Evolutionary conservation across 2,329 filamentous ascomycete genomes (phyloP).

Genomic region (Plenodomus lindquistii): DNA sequence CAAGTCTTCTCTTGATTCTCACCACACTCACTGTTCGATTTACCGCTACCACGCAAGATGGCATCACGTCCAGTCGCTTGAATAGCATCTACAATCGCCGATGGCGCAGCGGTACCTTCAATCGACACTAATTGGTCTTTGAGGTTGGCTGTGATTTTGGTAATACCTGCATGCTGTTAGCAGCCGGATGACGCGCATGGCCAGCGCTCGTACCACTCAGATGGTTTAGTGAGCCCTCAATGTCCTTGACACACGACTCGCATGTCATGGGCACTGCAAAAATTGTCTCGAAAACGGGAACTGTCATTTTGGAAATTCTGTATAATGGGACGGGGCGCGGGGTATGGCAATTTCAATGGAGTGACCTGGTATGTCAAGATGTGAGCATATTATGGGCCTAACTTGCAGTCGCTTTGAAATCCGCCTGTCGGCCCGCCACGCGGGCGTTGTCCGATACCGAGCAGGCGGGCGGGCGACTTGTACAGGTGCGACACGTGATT

Average conservation of each 20-base stretch:
- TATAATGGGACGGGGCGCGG: neutral
- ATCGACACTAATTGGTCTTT: conserved; percentile 82
- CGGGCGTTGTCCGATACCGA: conserved; percentile 4
- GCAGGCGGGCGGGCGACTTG: conserved; percentile 7
- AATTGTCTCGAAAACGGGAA: conserved; percentile 67
- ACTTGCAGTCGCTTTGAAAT: conserved; percentile 39
- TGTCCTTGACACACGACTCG: conserved; percentile 82
- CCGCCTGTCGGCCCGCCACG: conserved; percentile 15
- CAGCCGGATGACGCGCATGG: conserved; percentile 25
- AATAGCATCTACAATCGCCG: conserved; percentile 84
- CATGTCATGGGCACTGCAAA: conserved; percentile 96
- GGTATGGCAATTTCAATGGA: neutral
- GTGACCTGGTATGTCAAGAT: conserved; percentile 8
- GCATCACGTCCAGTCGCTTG: conserved; percentile 90
- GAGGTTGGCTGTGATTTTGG: conserved; percentile 79
- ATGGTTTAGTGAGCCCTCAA: conserved; percentile 77
- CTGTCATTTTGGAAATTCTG: conserved; percentile 29
- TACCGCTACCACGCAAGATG: conserved; percentile 86
- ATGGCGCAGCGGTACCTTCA: conserved; percentile 88
- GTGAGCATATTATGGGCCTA: conserved; percentile 11
- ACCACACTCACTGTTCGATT: conserved; percentile 72
- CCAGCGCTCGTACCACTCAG: conserved; percentile 60
- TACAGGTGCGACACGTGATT: conserved; percentile 15
- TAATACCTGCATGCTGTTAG: conserved; percentile 64
- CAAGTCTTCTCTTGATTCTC: conserved; percentile 4